A percentile compares a stretch with the other conserved stretches of the same genome.
Conservation (phyloP, 1,284 basidiomycete genomes). For the Cryptococcus sp. region DNA sequence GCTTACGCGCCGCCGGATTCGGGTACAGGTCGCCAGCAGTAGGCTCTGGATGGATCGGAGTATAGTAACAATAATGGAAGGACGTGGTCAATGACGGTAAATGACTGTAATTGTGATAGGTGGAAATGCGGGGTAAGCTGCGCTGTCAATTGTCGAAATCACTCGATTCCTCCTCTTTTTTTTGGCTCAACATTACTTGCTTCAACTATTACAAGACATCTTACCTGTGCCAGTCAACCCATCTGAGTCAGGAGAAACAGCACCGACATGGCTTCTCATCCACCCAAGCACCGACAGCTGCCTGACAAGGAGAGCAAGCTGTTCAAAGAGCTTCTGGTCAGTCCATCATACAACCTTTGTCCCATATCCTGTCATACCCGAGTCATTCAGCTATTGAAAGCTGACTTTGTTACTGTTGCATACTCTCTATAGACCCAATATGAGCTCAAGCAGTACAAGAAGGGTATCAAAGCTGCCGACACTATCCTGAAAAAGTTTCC, state of each 20-base stretch:
- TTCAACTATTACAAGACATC: too few species aligned
- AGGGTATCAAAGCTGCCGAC: constrained; percentile 89
- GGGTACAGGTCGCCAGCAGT: too few species aligned
- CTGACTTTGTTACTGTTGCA: constrained; percentile 4
- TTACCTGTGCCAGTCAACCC: neutral
- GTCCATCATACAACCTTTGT: constrained; percentile 14
- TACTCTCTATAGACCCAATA: constrained; percentile 60
- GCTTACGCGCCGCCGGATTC: too few species aligned
- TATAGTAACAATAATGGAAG: too few species aligned
- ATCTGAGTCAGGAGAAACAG: neutral
- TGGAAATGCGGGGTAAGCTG: too few species aligned
- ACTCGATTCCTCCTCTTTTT: neutral
- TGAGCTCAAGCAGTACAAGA: constrained; percentile 86
- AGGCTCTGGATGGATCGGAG: too few species aligned
- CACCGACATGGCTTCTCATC: constrained; percentile 19
- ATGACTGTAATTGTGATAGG: too few species aligned
- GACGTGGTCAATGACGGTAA: too few species aligned
- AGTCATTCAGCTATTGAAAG: neutral
- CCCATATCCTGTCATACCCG: neutral
- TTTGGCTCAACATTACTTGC: too few species aligned
- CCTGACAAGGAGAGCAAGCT: constrained; percentile 81
- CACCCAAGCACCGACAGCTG: constrained; percentile 56
- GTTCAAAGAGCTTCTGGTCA: constrained; percentile 83
- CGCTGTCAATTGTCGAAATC: neutral
- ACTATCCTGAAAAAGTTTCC: constrained; percentile 93